Evolutionary conservation across 805 yeast genomes (phyloP).

Genomic region (Wickerhamomyces alni): DNA sequence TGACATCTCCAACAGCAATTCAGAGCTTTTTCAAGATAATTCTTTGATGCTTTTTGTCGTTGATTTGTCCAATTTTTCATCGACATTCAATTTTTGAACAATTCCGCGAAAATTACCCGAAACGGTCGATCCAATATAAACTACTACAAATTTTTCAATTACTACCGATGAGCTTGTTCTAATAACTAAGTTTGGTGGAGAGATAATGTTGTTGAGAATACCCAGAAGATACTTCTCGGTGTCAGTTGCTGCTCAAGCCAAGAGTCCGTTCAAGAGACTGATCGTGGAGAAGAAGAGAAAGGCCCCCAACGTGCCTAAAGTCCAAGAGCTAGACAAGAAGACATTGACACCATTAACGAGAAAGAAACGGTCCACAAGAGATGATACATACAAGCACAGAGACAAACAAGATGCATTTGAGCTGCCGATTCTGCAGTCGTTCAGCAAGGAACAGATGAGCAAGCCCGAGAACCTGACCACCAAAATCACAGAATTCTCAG

Average conservation of each 20-base stretch:
- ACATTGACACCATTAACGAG: not conserved
- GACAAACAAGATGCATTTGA: slow-evolving; percentile 4
- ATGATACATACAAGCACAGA: not conserved
- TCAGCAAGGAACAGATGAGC: slow-evolving; percentile 26
- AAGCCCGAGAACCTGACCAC: slow-evolving; percentile 34
- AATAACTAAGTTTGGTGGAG: not conserved
- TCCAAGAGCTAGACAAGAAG: not conserved
- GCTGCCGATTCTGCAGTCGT: slow-evolving; percentile 17
- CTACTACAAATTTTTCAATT: too few relatives aligned
- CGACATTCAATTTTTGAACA: too few relatives aligned
- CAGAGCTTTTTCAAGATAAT: not conserved
- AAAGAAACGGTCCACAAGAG: not conserved
- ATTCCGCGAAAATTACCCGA: too few relatives aligned
- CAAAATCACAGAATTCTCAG: slow-evolving; percentile 59
- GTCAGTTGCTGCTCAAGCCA: not conserved
- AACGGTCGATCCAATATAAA: too few relatives aligned
- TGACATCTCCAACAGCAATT: slow-evolving; percentile 7
- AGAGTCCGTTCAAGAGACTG: not conserved
- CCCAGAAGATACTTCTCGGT: not conserved
- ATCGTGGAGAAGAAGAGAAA: not conserved
- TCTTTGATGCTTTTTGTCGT: not conserved
- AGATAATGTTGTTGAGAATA: not conserved
- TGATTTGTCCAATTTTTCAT: not conserved
- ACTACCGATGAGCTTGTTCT: too few relatives aligned
- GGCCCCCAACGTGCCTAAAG: too few relatives aligned